Evolutionary conservation across 345 rosid species (phyloP).

Genomic region (Populus alba): DNA sequence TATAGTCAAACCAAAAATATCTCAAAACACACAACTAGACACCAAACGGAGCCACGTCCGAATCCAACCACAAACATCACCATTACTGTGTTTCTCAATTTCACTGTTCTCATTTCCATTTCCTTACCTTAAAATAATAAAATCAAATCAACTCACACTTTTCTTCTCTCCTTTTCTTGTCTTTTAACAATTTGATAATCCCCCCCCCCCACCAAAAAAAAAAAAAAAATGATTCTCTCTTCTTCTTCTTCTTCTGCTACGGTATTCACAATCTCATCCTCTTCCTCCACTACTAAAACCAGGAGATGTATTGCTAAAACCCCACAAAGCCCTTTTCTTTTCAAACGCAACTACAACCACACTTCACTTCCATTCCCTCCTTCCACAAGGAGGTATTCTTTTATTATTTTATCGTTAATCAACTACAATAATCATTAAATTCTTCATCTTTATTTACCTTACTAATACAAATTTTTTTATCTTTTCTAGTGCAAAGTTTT

Average conservation of each 20-base stretch:
- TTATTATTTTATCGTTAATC: background rate
- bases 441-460: background rate
- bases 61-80: too few relatives aligned
- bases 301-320: background rate
- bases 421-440: background rate
- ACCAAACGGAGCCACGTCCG: too few relatives aligned
- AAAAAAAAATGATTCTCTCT: background rate
- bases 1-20: too few relatives aligned
- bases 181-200: too few relatives aligned
- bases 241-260: background rate
- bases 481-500: conserved; percentile 22
- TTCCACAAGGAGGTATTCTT: background rate
- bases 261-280: background rate
- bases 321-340: background rate
- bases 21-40: too few relatives aligned
- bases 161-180: too few relatives aligned
- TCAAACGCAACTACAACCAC: background rate
- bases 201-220: background rate
- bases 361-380: background rate
- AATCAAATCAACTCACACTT: too few relatives aligned
- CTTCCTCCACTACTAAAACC: background rate
- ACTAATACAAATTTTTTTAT: background rate
- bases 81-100: too few relatives aligned
- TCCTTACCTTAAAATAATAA: too few relatives aligned
- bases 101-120: too few relatives aligned